A percentile compares a stretch with the other conserved stretches of the same genome.
Evolutionary conservation across 805 yeast genomes (phyloP).

Genomic region (Candida lessepsii): DNA sequence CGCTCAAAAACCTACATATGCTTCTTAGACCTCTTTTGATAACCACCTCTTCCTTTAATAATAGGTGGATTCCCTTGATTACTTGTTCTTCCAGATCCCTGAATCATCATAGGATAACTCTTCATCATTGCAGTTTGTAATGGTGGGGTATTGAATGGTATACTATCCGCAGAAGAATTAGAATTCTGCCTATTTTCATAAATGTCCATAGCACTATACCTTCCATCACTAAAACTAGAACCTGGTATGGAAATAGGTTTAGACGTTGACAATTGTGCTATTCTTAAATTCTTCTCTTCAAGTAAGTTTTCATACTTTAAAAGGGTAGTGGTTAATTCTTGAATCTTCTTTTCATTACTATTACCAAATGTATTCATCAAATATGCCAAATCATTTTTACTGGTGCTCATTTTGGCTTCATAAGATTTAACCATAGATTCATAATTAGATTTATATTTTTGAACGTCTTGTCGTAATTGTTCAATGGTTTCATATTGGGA

Average conservation of each 20-base stretch:
- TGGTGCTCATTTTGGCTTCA: slow-evolving; percentile 22
- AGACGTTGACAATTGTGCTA: slow-evolving; percentile 35
- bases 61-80: slow-evolving; percentile 22
- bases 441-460: slow-evolving; percentile 13
- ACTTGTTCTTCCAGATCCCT: not conserved
- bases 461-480: slow-evolving; percentile 19
- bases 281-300: slow-evolving; percentile 36
- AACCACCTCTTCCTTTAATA: slow-evolving; percentile 44
- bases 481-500: slow-evolving; percentile 22
- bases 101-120: slow-evolving; percentile 7
- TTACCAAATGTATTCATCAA: slow-evolving; percentile 21
- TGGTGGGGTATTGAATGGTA: slow-evolving; percentile 17
- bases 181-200: slow-evolving; percentile 14
- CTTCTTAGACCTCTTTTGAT: slow-evolving; percentile 42
- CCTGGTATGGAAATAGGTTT: slow-evolving; percentile 39
- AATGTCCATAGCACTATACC: slow-evolving; percentile 13
- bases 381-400: slow-evolving; percentile 28
- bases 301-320: slow-evolving; percentile 33
- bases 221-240: slow-evolving; percentile 11
- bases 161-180: slow-evolving; percentile 14
- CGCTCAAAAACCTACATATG: no score
- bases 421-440: slow-evolving; percentile 19
- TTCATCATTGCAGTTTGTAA: slow-evolving; percentile 13
- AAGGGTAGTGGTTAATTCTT: slow-evolving; percentile 30
- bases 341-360: slow-evolving; percentile 35